Evolutionary conservation across 2,329 filamentous ascomycete genomes (phyloP).

Genomic region (Didymella exigua): DNA sequence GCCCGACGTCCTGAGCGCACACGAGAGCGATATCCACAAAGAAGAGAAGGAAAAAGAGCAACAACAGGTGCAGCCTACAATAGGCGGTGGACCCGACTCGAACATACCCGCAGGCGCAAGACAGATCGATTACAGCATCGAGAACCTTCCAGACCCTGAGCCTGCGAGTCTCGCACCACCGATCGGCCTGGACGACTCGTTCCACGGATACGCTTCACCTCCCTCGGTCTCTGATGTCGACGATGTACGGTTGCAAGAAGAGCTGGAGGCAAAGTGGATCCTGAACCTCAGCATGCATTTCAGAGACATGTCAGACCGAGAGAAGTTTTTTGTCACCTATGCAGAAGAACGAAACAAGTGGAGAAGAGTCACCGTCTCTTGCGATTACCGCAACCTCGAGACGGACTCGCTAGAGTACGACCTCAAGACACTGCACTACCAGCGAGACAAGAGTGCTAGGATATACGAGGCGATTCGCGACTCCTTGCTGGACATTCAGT

Average conservation of each 20-base stretch:
- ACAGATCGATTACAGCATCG: slow-evolving; percentile 43
- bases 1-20: slow-evolving; percentile 46
- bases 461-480: slow-evolving; percentile 96
- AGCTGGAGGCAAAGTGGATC: slow-evolving; percentile 90
- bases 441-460: slow-evolving; percentile 88
- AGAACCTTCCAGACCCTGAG: slow-evolving; percentile 14
- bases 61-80: slow-evolving; percentile 29
- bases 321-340: slow-evolving; percentile 98
- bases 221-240: slow-evolving; percentile 50
- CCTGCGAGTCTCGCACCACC: slow-evolving; percentile 31
- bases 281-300: slow-evolving; percentile 99
- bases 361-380: slow-evolving; percentile 88
- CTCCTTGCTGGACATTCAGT: slow-evolving; percentile 90
- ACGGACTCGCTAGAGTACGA: slow-evolving; percentile 85
- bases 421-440: slow-evolving; percentile 75
- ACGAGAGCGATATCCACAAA: slow-evolving; percentile 32
- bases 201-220: slow-evolving; percentile 40
- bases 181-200: slow-evolving; percentile 36
- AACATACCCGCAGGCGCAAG: slow-evolving; percentile 44
- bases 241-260: slow-evolving; percentile 72
- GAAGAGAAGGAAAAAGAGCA: slow-evolving; percentile 23
- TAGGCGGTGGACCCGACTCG: slow-evolving; percentile 38
- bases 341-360: slow-evolving; percentile 79
- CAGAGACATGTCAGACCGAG: slow-evolving; percentile 85
- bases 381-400: slow-evolving; percentile 85